These are phyloP conservation scores for Cladosporium sp. DNA, from an alignment of 2,329 filamentous ascomycete species.

Conservation along the genomic window DNA sequence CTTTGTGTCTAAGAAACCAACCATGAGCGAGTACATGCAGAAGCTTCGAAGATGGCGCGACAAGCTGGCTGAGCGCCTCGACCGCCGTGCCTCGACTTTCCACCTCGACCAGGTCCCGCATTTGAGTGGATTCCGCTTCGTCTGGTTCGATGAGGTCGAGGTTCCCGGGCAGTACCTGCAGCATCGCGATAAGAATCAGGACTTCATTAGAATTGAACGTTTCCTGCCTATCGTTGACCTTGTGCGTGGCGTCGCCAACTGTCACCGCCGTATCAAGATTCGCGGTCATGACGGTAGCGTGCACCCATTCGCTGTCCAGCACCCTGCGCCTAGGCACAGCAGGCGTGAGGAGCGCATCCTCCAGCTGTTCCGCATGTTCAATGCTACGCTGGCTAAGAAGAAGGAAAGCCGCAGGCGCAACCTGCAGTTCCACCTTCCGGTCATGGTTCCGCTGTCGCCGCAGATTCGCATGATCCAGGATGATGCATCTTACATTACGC, in stretches of 20 bases:
- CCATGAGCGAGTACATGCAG: slow-evolving; percentile 97
- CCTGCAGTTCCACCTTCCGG: slow-evolving; percentile 87
- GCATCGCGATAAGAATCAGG: slow-evolving; percentile 98
- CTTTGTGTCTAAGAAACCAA: slow-evolving; percentile 90
- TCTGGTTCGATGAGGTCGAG: slow-evolving; percentile 98
- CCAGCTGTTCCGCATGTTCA: slow-evolving; percentile 96
- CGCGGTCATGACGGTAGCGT: slow-evolving; percentile 94
- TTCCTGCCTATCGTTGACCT: slow-evolving; percentile 94
- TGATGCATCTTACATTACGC: slow-evolving; percentile 84
- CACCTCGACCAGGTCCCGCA: slow-evolving; percentile 82
- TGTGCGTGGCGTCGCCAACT: slow-evolving; percentile 82
- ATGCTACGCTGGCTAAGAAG: slow-evolving; percentile 81
- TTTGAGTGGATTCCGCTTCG: slow-evolving; percentile 91
- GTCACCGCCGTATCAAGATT: slow-evolving; percentile 89
- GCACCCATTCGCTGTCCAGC: slow-evolving; percentile 95
- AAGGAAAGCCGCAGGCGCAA: slow-evolving; percentile 94
- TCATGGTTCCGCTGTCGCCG: slow-evolving; percentile 92
- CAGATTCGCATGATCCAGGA: slow-evolving; percentile 95
- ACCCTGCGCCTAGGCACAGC: slow-evolving; percentile 87
- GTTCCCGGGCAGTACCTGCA: slow-evolving; percentile 94
- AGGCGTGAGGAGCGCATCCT: slow-evolving; percentile 90
- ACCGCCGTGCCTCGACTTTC: slow-evolving; percentile 67
- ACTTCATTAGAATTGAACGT: slow-evolving; percentile 94
- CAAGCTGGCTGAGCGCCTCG: slow-evolving; percentile 95
- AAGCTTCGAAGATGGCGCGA: slow-evolving; percentile 94